Base-by-base conservation (phyloP, 768 basidiomycete species). In the Trametes villosa region DNA sequence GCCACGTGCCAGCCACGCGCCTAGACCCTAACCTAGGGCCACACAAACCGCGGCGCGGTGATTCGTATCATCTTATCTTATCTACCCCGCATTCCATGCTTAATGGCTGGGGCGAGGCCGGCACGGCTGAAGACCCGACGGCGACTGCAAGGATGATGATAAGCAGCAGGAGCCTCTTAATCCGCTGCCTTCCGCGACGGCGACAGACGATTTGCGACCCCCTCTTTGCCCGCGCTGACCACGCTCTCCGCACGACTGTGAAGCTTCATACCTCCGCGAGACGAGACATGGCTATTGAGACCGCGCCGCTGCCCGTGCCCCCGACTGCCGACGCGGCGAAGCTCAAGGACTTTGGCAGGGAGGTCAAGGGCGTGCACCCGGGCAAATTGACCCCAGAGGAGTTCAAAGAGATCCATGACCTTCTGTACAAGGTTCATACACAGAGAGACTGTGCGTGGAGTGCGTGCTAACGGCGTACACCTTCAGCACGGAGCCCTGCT, bases 351-450 rank as follows among this genome's bases (percentile, higher is more conserved):
- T 93, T 95, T 73, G 94, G 94, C 2, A 79, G 88, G 30, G 81
- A 90, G 70, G 91, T 95, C 41, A 84, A 82, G 65, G 91, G 89
- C 12, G 78, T 91, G 48, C 75, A 89, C 67, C 92, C 91, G 0
- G 87, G 82, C 0, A 76, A 76, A 12, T 78, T 93, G 46, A 78
- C 82, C 6, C 77, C 83, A 17, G 82, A 81, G 42, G 75, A 89
- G 70, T 87, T 91, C 71, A 74, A 81, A 40, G 83, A 91, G 74
- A 79, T 96, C 63, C 76, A 84, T 64, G 76, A 87, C 27, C 84
- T 88, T 11, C 77, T 95, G 60, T 94, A 94, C 80, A 86, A 88
- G 82, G 92, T 91, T 51, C n/a, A 22, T 54, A 22, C 46, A 52
- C 31, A 18, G 1, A 6, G 22, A 13, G 15, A 34, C 24, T 15